Evolutionary conservation across 2,329 filamentous ascomycete genomes (phyloP).

Genomic region (Coniochaeta sp.): DNA sequence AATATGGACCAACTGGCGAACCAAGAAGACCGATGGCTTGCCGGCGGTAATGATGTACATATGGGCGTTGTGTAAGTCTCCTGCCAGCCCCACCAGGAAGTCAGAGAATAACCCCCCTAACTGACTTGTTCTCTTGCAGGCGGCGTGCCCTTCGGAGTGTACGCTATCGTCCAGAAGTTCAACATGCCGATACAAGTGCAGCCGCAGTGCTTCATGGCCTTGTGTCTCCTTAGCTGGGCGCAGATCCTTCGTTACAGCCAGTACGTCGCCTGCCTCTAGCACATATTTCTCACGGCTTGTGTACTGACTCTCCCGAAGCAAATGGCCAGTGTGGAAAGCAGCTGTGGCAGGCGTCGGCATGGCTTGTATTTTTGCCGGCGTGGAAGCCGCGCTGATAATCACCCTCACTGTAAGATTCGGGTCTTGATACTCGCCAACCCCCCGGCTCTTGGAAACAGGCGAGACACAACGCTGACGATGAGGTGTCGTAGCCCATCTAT

Average conservation of each 20-base stretch:
- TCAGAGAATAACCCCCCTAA: neutral
- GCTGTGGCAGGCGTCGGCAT: conserved; percentile 29
- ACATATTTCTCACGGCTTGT: too few species aligned
- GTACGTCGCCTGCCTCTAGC: neutral
- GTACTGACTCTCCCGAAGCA: conserved; percentile 18
- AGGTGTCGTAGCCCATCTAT: conserved; percentile 42
- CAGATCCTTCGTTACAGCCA: conserved; percentile 25
- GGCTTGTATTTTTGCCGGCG: conserved; percentile 37
- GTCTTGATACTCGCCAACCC: neutral
- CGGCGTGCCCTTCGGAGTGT: conserved; percentile 32
- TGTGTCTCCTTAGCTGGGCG: conserved; percentile 30
- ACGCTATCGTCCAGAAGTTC: conserved; percentile 31
- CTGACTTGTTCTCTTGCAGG: conserved; percentile 11
- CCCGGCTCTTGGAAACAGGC: neutral
- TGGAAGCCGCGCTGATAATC: conserved; percentile 50
- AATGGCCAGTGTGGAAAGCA: conserved; percentile 40
- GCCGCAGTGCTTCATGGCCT: conserved; percentile 29
- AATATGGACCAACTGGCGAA: conserved; percentile 56
- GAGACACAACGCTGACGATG: conserved; percentile 5
- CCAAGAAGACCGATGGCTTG: conserved; percentile 54
- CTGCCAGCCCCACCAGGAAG: neutral
- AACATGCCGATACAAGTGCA: conserved; percentile 36
- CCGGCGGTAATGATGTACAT: conserved; percentile 55
- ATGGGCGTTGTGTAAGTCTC: conserved; percentile 47
- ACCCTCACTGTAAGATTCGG: conserved; percentile 38